Evolutionary conservation across 768 basidiomycete genomes (phyloP).

Genomic region (Leccinum rimulosum): DNA sequence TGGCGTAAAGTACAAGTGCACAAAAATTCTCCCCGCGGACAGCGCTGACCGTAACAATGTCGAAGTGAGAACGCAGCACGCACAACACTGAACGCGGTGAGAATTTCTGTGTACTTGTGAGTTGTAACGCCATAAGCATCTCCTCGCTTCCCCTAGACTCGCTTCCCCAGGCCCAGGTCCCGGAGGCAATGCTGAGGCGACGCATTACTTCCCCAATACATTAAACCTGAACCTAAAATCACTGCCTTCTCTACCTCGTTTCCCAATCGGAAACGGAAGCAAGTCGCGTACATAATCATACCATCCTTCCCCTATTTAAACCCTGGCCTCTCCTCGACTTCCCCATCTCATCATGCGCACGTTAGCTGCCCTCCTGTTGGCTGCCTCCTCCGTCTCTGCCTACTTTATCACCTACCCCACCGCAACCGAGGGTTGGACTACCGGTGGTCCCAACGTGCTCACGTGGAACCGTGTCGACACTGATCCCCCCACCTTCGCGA

Average conservation of each 20-base stretch:
- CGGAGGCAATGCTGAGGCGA: too few relatives aligned
- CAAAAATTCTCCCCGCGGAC: too few relatives aligned
- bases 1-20: too few relatives aligned
- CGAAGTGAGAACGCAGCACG: too few relatives aligned
- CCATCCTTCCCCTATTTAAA: not conserved
- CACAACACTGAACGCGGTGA: too few relatives aligned
- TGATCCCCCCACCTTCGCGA: slow-evolving; percentile 67
- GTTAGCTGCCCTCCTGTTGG: slow-evolving; percentile 42
- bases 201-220: too few relatives aligned
- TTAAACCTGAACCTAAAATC: too few relatives aligned
- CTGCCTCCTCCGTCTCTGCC: slow-evolving; percentile 57
- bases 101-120: too few relatives aligned
- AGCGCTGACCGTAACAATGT: too few relatives aligned
- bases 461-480: slow-evolving; percentile 65
- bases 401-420: slow-evolving; percentile 58
- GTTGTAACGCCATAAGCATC: too few relatives aligned
- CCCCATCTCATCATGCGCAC: slow-evolving; percentile 42
- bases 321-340: not conserved
- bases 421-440: slow-evolving; percentile 51
- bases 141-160: too few relatives aligned
- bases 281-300: slow-evolving; percentile 6
- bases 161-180: too few relatives aligned
- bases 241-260: not conserved
- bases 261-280: slow-evolving; percentile 18
- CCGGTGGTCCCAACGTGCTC: slow-evolving; percentile 49